Percentiles rank a stretch among this genome's conserved stretches.
These are phyloP conservation scores for Musa itinerans DNA, from an alignment of 176 grass and related monocot species.

Conservation along the genomic window DNA sequence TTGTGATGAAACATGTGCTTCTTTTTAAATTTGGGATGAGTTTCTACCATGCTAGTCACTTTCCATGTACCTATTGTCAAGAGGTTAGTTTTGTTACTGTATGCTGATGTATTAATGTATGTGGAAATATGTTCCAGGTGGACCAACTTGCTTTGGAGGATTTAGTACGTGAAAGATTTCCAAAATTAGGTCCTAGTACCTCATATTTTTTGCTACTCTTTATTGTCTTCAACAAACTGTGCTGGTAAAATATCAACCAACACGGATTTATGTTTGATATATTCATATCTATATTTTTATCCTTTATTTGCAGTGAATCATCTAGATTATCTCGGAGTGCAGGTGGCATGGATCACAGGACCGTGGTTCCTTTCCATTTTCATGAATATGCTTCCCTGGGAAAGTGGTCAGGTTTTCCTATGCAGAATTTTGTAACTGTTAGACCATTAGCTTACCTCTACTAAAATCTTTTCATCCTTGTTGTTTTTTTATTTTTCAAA, in stretches of 20 bases:
- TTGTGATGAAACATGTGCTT: constrained; percentile 2
- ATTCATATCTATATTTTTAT: constrained; percentile 16
- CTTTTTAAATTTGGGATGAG: constrained; percentile 13
- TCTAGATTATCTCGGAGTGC: constrained; percentile 95
- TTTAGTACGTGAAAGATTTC: constrained; percentile 83
- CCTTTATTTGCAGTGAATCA: constrained; percentile 72
- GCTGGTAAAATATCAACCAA: too few species aligned
- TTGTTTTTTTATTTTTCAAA: constrained; percentile 3
- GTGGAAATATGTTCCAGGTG: constrained; percentile 33
- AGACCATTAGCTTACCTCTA: not conserved
- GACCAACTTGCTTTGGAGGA: constrained; percentile 99
- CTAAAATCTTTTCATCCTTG: not conserved
- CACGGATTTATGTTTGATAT: not conserved
- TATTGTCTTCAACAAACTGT: not conserved
- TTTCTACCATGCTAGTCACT: not conserved
- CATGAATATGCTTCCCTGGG: constrained; percentile 99
- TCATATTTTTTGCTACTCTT: constrained; percentile 10
- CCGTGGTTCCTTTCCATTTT: constrained; percentile 99
- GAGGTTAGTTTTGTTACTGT: not conserved
- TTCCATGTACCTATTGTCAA: not conserved
- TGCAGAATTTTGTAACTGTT: not conserved
- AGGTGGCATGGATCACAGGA: constrained; percentile 93
- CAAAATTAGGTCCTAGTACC: constrained; percentile 62
- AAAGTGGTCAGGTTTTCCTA: constrained; percentile 68
- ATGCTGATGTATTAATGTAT: not conserved